Conservation (phyloP, 306 rosid genomes). For the Citrullus amarus region DNA sequence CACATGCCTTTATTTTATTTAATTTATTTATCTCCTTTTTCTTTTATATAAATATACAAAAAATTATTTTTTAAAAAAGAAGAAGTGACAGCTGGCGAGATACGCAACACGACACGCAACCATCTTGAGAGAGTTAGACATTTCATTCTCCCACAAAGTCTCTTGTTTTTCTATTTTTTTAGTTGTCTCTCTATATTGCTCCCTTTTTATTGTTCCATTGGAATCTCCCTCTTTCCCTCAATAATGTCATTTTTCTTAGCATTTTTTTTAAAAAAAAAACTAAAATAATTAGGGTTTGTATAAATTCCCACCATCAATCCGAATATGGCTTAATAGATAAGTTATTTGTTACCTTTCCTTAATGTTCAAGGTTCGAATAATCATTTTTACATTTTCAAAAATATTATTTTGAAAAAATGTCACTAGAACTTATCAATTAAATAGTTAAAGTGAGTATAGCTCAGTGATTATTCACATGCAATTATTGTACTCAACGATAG, state of each 20-base stretch:
- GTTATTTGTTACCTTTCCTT: too few relatives aligned
- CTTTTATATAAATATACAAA: neutral
- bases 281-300: neutral
- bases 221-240: neutral
- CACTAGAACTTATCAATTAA: too few relatives aligned
- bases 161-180: neutral
- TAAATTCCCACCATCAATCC: neutral
- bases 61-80: neutral
- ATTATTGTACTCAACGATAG: too few relatives aligned
- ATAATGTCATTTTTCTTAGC: neutral
- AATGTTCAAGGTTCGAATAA: too few relatives aligned
- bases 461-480: too few relatives aligned
- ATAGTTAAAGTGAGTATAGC: too few relatives aligned
- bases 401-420: too few relatives aligned
- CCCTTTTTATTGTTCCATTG: neutral
- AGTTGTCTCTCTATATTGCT: neutral
- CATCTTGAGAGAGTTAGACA: neutral
- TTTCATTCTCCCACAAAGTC: neutral
- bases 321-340: too few relatives aligned
- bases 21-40: neutral
- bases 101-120: constrained; percentile 2
- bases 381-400: too few relatives aligned
- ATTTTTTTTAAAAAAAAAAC: neutral
- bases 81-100: neutral
- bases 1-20: neutral